These are phyloP conservation scores for Pythium dissotocum DNA, from an alignment of 352 stramenopile genomes.

Conservation along the genomic window DNA sequence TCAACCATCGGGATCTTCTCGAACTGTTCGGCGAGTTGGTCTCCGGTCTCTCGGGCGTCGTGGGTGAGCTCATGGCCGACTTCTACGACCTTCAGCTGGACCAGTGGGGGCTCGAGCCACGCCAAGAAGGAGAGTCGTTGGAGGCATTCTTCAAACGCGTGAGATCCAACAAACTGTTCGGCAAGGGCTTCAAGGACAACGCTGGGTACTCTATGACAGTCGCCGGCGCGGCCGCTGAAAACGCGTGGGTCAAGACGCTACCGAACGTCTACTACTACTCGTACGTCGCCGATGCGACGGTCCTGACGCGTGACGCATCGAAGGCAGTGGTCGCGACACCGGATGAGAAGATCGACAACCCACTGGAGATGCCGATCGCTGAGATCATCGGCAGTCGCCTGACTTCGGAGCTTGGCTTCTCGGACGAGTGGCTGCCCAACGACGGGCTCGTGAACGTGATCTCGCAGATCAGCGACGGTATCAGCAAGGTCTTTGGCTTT, in stretches of 20 bases:
- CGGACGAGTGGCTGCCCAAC: constrained; percentile 42
- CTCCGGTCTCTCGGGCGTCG: not conserved
- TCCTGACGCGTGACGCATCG: constrained; percentile 32
- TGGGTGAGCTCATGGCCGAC: not conserved
- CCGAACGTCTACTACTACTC: constrained; percentile 55
- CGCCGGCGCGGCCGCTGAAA: constrained; percentile 36
- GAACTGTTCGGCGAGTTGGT: not conserved
- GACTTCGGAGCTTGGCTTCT: constrained; percentile 28
- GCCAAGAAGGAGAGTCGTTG: constrained; percentile 1
- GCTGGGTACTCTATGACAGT: constrained; percentile 37
- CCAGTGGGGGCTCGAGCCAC: constrained; percentile 19
- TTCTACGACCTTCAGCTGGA: constrained; percentile 19
- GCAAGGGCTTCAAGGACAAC: constrained; percentile 41
- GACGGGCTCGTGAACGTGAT: constrained; percentile 30
- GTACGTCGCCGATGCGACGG: constrained; percentile 39
- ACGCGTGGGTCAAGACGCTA: constrained; percentile 47
- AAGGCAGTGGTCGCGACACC: constrained; percentile 32
- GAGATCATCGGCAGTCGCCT: constrained; percentile 43
- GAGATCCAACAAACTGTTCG: constrained; percentile 31
- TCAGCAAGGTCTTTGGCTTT: constrained; percentile 18
- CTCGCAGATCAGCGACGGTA: constrained; percentile 32
- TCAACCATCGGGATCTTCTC: not conserved
- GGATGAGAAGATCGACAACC: constrained; percentile 24
- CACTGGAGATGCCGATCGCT: constrained; percentile 33
- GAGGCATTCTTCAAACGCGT: constrained; percentile 15